These are phyloP conservation scores for Meyerozyma carpophila DNA, from an alignment of 1,139 yeast genomes.

Conservation along the genomic window DNA sequence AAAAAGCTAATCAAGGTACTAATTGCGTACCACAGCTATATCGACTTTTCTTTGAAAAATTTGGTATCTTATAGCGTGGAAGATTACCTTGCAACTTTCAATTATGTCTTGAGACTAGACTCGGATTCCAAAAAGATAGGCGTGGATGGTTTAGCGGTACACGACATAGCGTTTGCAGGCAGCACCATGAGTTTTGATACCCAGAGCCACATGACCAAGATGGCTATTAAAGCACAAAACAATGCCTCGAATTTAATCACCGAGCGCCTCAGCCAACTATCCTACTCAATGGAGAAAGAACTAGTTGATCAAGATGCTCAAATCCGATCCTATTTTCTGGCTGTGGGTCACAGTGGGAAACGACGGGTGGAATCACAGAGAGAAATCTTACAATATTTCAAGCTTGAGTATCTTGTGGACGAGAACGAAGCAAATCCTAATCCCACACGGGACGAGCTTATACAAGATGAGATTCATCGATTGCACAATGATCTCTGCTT, in stretches of 20 bases:
- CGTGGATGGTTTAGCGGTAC: neutral
- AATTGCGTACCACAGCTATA: conserved; percentile 65
- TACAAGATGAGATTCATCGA: conserved; percentile 41
- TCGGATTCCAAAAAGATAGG: neutral
- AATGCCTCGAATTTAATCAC: conserved; percentile 31
- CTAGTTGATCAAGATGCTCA: conserved; percentile 34
- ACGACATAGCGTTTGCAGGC: conserved; percentile 3
- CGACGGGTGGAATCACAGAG: conserved; percentile 32
- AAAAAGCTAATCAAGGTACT: conserved; percentile 70
- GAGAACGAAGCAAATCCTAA: conserved; percentile 15
- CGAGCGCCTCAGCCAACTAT: conserved; percentile 36
- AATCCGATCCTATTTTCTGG: conserved; percentile 24
- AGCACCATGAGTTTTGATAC: conserved; percentile 31
- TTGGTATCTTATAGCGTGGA: conserved; percentile 70
- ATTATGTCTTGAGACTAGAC: conserved; percentile 20
- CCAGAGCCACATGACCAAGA: conserved; percentile 32
- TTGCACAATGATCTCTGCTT: conserved; percentile 37
- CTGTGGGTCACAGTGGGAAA: conserved; percentile 20
- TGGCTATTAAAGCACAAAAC: conserved; percentile 33
- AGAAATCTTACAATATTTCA: conserved; percentile 28
- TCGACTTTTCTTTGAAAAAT: conserved; percentile 58
- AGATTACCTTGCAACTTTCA: conserved; percentile 54
- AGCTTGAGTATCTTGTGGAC: conserved; percentile 32
- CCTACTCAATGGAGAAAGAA: conserved; percentile 37
- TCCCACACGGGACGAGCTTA: conserved; percentile 24